Base-by-base conservation (phyloP, 331 rosid species). In the Quercus lobata region DNA sequence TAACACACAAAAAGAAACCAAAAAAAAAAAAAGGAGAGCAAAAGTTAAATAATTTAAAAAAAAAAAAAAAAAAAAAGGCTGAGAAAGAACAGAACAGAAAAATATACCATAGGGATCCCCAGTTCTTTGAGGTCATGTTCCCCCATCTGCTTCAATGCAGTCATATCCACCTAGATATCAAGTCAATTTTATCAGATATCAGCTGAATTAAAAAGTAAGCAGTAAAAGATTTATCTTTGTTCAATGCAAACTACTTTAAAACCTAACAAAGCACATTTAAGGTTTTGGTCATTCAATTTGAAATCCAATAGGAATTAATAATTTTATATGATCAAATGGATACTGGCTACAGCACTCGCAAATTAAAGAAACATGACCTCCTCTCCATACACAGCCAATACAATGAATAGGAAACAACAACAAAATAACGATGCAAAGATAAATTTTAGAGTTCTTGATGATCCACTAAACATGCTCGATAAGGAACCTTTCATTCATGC, bases 101-200 rank as follows among this genome's bases (percentile, higher is more conserved):
- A 81, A 71, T 69, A 77, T 93, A 96, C 97, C 99, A 93, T 96
- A 52, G 99, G 98, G 79, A 96, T 93, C 69, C 99, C 99, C 66
- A 93, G 94, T 89, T 93, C 98, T 78, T 93, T 96, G 80, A 96
- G 97, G 73, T 93, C 99, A 84, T 90, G 82, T 80, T 96, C 98
- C 65, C 98, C 96, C 99, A 96, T 96, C 84, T 93, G 98, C 89
- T 84, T 96, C 87, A 96, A 83, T 71, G 96, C 96, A 76, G 94
- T 73, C 97, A 96, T 88, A 89, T 96, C 99, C 80, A 96, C 97
- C 98, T 93, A 89, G 32, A 37, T 18, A 79, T 57, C 25, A 55
- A 16, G 76, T 44, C 83, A 87, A 24, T 49, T 52, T 27, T 41
- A 70, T 63, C 57, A 21, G 18, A 0, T 49, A 74, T 32, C 21